Evolutionary conservation across 1,139 yeast genomes (phyloP), one percentile per base, ranked within the genome.

Genomic region (Geotrichum phurueaensis): DNA sequence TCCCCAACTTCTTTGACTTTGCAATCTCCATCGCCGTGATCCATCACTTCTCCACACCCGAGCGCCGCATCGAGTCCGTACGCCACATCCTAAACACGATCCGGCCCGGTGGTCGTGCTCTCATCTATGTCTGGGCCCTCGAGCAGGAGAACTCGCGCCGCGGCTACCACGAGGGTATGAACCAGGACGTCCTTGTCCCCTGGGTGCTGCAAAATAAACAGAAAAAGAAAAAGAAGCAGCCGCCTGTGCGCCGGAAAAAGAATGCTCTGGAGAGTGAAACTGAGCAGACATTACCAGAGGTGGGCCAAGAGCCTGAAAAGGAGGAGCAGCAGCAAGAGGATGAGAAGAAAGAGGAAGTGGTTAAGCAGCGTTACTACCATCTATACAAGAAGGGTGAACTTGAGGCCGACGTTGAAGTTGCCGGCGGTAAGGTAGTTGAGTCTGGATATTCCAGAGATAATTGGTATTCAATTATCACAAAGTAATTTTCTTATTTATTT

Each of bases 11-110:
- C 1, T 87, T 89, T 74, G 97, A 94, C 69, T 94, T 94, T 78
- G 98, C 96, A 3, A 88, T 95, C 39, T 87, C 96, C 13, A 92
- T 94, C 58, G 99, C 99, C 0, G 99, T 95, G 18, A 86, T 94
- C 22, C 99, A 94, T 70, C 99, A 94, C 73, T 91, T 95, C 76
- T 82, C 96, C n/a, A 89, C 96, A 0, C 82, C 81, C 25, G 86
- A 84, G 64, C 80, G 99, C 68, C 79, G 99, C 60, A 73, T 87
- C 0, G 82, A 81, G 27, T 97, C 97, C 0, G 85, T 94, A 2
- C 67, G 68, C 18, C 87, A 86, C 62, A 86, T 92, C 1, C 71
- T 94, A 49, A 74, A 84, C 18, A 84, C 84, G 62, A 72, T 94
- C 56, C 78, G 72, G 54, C 63, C 68, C 0, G 56, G 54, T 22